Evolutionary conservation across 2,329 filamentous ascomycete genomes (phyloP).

Genomic region (Incumbomyces delicatus): DNA sequence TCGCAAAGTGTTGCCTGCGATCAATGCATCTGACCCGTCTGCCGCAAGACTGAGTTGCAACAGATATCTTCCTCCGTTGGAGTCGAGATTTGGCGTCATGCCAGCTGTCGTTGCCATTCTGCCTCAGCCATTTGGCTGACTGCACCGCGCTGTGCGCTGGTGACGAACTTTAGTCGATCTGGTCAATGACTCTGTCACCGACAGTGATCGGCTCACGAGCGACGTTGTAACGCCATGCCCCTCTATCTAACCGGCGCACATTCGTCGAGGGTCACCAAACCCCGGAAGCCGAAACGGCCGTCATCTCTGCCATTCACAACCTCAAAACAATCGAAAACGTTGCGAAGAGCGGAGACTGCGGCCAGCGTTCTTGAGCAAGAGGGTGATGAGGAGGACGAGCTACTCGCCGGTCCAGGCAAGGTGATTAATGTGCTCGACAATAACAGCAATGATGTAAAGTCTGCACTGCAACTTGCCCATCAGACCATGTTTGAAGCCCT

Average conservation of each 20-base stretch:
- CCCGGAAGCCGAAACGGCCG: constrained; percentile 22
- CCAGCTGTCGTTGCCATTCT: too few species aligned
- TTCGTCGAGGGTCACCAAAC: constrained; percentile 37
- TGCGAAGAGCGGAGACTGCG: constrained; percentile 21
- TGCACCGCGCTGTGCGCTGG: too few species aligned
- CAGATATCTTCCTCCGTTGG: too few species aligned
- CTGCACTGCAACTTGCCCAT: constrained; percentile 45
- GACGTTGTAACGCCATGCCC: constrained; percentile 28
- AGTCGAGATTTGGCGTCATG: too few species aligned
- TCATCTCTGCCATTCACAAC: constrained; percentile 32
- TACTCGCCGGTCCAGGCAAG: constrained; percentile 43
- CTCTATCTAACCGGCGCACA: constrained; percentile 39
- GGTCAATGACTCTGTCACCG: background rate
- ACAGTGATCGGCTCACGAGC: background rate
- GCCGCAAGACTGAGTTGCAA: too few species aligned
- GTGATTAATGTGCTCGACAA: constrained; percentile 41
- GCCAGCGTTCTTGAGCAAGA: constrained; percentile 20
- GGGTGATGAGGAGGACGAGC: constrained; percentile 19
- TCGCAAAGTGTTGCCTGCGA: too few species aligned
- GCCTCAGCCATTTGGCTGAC: too few species aligned
- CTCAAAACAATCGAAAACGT: constrained; percentile 31
- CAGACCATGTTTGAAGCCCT: constrained; percentile 47
- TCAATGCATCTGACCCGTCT: too few species aligned
- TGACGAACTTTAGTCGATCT: background rate
- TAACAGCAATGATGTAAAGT: constrained; percentile 39